phyloP scores from a whole-genome alignment of 2,329 filamentous ascomycete species.

The Diaporthe sp. region DNA sequence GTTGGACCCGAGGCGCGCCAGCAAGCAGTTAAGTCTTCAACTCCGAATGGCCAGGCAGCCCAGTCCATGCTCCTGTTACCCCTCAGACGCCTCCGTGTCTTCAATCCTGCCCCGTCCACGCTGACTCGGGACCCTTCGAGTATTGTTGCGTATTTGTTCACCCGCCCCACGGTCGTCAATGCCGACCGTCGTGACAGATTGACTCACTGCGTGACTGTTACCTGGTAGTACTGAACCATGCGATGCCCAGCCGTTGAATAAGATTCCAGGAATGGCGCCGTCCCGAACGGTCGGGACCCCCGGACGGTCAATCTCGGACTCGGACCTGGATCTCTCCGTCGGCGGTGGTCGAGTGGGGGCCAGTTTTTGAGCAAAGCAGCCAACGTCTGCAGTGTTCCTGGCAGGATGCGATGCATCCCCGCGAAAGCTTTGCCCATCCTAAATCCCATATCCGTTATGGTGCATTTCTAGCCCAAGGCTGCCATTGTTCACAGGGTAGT shows the following conservation, averaged over 20 bases:
- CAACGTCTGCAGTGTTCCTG: slow-evolving; percentile 18
- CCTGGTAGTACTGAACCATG: neutral
- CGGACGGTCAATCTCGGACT: slow-evolving; percentile 23
- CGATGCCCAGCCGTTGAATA: neutral
- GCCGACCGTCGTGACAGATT: neutral
- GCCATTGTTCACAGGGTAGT: neutral
- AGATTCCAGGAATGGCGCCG: slow-evolving; percentile 1
- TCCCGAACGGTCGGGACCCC: slow-evolving; percentile 7
- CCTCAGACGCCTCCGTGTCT: slow-evolving; percentile 7
- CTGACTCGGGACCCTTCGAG: slow-evolving; percentile 6
- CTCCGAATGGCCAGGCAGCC: slow-evolving; percentile 3
- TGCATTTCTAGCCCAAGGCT: neutral
- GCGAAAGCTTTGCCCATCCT: neutral
- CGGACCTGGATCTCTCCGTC: slow-evolving; percentile 12
- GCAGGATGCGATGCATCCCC: slow-evolving; percentile 11
- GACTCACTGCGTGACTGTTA: neutral
- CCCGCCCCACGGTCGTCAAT: neutral
- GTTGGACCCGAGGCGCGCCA: too few relatives aligned
- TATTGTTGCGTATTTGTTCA: neutral
- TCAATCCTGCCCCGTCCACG: neutral
- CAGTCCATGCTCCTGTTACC: neutral
- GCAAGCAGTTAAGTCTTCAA: neutral
- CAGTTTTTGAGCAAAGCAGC: neutral
- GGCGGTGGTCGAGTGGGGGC: neutral
- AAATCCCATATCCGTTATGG: neutral